Percentiles rank a stretch among this genome's conserved stretches.
phyloP scores from a whole-genome alignment of 768 basidiomycete genomes.

The Lentinula sp. region DNA sequence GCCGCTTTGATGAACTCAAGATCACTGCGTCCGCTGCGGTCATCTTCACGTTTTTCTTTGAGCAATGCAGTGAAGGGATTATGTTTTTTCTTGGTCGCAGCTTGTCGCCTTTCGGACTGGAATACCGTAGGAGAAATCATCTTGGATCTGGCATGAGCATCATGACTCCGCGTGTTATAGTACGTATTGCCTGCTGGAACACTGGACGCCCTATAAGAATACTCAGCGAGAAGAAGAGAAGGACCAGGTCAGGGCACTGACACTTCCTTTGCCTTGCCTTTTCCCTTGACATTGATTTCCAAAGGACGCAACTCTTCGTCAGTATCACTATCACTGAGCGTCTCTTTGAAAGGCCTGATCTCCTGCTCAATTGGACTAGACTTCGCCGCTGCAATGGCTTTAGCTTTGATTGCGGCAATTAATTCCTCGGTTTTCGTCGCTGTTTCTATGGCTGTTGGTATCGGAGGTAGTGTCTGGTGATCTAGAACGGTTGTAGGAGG shows the following conservation, averaged over 20 bases:
- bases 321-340: slow-evolving; percentile 5
- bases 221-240: not conserved
- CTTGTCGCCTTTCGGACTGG: not conserved
- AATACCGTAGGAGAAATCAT: not conserved
- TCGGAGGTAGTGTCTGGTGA: not conserved
- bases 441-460: slow-evolving; percentile 22
- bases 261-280: slow-evolving; percentile 7
- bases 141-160: not conserved
- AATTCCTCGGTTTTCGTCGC: slow-evolving; percentile 46
- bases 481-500: slow-evolving; percentile 2
- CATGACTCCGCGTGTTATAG: not conserved
- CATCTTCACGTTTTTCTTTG: slow-evolving; percentile 41
- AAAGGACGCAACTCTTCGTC: slow-evolving; percentile 8
- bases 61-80: slow-evolving; percentile 53
- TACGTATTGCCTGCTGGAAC: not conserved
- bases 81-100: slow-evolving; percentile 16
- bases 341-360: slow-evolving; percentile 12
- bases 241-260: not conserved
- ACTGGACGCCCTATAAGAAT: not conserved
- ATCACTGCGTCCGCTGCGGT: slow-evolving; percentile 31
- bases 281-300: slow-evolving; percentile 10
- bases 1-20: slow-evolving; percentile 37
- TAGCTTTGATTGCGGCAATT: slow-evolving; percentile 62
- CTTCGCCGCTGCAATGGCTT: slow-evolving; percentile 39
- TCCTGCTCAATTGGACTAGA: slow-evolving; percentile 41